phyloP scores from a whole-genome alignment of 2,329 filamentous ascomycete genomes.

The Dendrostoma leiphaemia region DNA sequence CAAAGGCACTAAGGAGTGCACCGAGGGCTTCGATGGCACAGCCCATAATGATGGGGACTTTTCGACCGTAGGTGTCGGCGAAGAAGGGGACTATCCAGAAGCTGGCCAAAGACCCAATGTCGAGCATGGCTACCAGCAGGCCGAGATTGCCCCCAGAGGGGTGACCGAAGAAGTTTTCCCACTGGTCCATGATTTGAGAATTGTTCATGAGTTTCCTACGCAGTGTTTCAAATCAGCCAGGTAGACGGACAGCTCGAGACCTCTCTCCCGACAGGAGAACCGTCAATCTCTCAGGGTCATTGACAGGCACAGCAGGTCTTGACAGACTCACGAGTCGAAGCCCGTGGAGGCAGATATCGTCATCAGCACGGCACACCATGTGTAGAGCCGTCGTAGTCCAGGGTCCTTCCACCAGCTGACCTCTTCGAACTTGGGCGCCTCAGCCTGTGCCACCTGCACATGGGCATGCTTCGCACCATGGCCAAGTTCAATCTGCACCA shows the following conservation, averaged over 20 bases:
- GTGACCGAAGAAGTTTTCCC: conserved; percentile 50
- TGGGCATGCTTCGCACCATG: conserved; percentile 23
- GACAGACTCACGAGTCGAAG: conserved; percentile 55
- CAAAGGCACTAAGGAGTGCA: conserved; percentile 40
- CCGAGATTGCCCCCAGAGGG: conserved; percentile 42
- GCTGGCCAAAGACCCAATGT: conserved; percentile 46
- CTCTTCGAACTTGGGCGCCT: conserved; percentile 49
- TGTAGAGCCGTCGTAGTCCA: conserved; percentile 55
- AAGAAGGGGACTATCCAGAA: conserved; percentile 44
- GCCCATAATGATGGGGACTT: conserved; percentile 40
- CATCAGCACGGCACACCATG: conserved; percentile 51
- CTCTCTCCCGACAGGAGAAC: too few relatives aligned
- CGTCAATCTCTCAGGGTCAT: too few relatives aligned
- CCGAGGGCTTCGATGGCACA: conserved; percentile 46
- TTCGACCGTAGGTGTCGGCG: conserved; percentile 42
- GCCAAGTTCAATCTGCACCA: neutral
- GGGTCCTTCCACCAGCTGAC: conserved; percentile 57
- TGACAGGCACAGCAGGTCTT: too few relatives aligned
- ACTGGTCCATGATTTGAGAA: conserved; percentile 54
- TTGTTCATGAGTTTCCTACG: conserved; percentile 50
- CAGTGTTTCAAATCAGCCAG: conserved; percentile 28
- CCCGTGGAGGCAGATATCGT: conserved; percentile 61
- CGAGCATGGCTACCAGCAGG: conserved; percentile 51
- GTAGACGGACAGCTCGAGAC: conserved; percentile 11
- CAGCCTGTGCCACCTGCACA: conserved; percentile 38